Conservation (phyloP, 23 red algal genomes). For the Gracilaria gracilis region DNA sequence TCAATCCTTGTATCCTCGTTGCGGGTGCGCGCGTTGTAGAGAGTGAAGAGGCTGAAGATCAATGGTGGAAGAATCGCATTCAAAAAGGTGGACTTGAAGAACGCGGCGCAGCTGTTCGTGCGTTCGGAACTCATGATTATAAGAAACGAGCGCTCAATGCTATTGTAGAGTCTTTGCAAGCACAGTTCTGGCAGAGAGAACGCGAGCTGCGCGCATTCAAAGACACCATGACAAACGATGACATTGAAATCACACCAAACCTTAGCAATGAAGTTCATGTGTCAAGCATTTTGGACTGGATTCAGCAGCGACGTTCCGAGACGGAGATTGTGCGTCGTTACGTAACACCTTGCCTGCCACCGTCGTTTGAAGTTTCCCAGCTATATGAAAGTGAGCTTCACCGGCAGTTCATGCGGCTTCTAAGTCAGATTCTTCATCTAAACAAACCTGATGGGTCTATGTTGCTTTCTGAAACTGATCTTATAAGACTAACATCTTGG, state of each 20-base stretch:
- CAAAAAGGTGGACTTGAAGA: conserved; percentile 1
- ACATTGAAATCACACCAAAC: background rate
- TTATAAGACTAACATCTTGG: conserved; percentile 59
- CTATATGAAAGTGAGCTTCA: conserved; percentile 67
- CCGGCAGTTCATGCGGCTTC: conserved; percentile 65
- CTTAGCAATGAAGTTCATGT: conserved; percentile 15
- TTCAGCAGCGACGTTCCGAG: conserved; percentile 53
- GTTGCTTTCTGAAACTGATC: conserved; percentile 59
- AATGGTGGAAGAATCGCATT: conserved; percentile 64
- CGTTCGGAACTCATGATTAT: conserved; percentile 59
- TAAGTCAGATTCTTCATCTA: conserved; percentile 59
- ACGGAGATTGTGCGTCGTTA: conserved; percentile 63
- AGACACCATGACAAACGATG: background rate
- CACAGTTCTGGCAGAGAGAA: conserved; percentile 56
- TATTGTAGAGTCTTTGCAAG: conserved; percentile 38
- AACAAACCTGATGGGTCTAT: conserved; percentile 68
- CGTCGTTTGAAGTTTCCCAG: conserved; percentile 52
- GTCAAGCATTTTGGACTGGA: conserved; percentile 49
- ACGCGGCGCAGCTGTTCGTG: conserved; percentile 45
- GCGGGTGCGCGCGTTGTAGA: conserved; percentile 71
- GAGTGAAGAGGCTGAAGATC: conserved; percentile 68
- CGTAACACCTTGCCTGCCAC: conserved; percentile 73
- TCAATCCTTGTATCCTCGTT: conserved; percentile 70
- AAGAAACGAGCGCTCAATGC: conserved; percentile 51
- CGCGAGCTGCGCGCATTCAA: conserved; percentile 26